Base-by-base conservation (phyloP, 495 filamentous ascomycete species). In the Hypoxylon lenormandii region DNA sequence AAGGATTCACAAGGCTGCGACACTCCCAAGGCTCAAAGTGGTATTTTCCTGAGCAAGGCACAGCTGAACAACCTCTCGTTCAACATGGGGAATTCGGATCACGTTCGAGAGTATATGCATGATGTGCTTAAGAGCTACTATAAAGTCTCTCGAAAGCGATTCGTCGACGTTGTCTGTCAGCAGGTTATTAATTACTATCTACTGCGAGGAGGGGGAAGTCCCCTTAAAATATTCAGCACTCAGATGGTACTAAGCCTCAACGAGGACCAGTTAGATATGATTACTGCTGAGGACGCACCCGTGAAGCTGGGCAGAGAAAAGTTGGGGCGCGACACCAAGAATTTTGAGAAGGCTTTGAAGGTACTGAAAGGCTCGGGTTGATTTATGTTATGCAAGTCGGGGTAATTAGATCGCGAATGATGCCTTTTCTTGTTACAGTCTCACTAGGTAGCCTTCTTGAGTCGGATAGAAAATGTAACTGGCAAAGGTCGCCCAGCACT, bases 101-200 rank as follows among this genome's bases (percentile, higher is more conserved):
- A 84, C n/a, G 77, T 77, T 2, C 66, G 81, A 6, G 75, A 82
- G 46, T 80, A 86, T 0, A 80, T 90, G 5, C 85, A 89, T 47
- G 85, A 90, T 60, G 82, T 84, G 13, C 73, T 90, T 1, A 55
- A 82, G 46, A 76, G 82, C 1, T 91, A 91, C 70, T 90, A 91
- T 77, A 83, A 84, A 43, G 85, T 90, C 0, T 81, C 86, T 0
- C 75, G 67, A 16, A 85, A 84, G 56, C 77, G 83, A 0, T 88
- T 90, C 50, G 79, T 87, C 7, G 88, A 90, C 55, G 80, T 75
- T 54, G 73, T 89, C 13, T 85, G 78, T 62, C 66, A 66, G 13
- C 76, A 76, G 45, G 80, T 61, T 0, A 60, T 81, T 13, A 76
- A 79, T 46, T 54, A 81, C 62, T 70, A 62, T 46, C 71, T 84